Conservation (phyloP, 2,329 filamentous ascomycete species). For the Aaosphaeria pasadenensis region DNA sequence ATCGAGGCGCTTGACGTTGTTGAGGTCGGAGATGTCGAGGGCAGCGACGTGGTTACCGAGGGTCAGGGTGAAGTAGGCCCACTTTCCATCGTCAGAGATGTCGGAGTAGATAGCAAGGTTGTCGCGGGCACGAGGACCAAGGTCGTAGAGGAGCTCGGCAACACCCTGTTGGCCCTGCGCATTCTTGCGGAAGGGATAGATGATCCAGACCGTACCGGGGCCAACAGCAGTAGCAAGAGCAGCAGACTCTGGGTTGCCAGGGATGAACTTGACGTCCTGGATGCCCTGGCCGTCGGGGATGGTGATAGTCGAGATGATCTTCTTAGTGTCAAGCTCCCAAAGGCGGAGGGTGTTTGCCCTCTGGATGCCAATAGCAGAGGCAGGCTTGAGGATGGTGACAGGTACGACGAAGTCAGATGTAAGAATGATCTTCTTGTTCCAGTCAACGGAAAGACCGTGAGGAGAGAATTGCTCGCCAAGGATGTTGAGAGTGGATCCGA, state of each 20-base stretch:
- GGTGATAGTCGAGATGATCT: slow-evolving; percentile 59
- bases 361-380: slow-evolving; percentile 48
- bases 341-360: slow-evolving; percentile 58
- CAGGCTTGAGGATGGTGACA: slow-evolving; percentile 59
- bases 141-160: slow-evolving; percentile 57
- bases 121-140: slow-evolving; percentile 56
- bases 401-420: slow-evolving; percentile 64
- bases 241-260: slow-evolving; percentile 56
- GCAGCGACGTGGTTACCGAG: slow-evolving; percentile 61
- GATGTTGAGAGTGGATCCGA: slow-evolving; percentile 53
- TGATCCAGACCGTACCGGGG: slow-evolving; percentile 61
- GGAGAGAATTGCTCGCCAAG: slow-evolving; percentile 60
- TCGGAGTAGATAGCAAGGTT: slow-evolving; percentile 61
- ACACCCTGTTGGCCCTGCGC: slow-evolving; percentile 56
- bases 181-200: slow-evolving; percentile 60
- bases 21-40: slow-evolving; percentile 60
- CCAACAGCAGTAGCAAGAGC: slow-evolving; percentile 60
- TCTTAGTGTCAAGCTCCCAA: slow-evolving; percentile 54
- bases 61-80: slow-evolving; percentile 57
- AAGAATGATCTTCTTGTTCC: slow-evolving; percentile 55
- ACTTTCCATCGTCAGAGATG: slow-evolving; percentile 56
- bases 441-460: slow-evolving; percentile 59
- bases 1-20: slow-evolving; percentile 59
- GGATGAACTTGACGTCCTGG: slow-evolving; percentile 65
- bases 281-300: slow-evolving; percentile 60